phyloP scores from a whole-genome alignment of 2,329 filamentous ascomycete species.

The Hypoxylon sp. region DNA sequence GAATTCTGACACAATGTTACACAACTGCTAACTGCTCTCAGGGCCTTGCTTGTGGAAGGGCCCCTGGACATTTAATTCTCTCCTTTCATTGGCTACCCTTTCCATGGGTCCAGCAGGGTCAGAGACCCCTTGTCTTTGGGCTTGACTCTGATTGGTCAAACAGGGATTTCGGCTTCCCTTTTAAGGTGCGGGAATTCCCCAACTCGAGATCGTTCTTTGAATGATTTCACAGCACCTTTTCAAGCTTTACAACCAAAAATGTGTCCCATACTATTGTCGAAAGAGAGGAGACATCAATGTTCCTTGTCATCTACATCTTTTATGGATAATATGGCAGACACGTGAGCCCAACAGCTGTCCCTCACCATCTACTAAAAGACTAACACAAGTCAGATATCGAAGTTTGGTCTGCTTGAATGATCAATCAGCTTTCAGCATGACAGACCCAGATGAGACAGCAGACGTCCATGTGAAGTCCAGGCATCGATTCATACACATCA shows the following conservation, averaged over 20 bases:
- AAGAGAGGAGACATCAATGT: not conserved
- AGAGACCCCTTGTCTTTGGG: not conserved
- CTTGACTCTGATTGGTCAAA: slow-evolving; percentile 23
- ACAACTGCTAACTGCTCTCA: too few relatives aligned
- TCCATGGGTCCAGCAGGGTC: slow-evolving; percentile 17
- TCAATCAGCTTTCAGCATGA: slow-evolving; percentile 15
- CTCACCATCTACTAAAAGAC: not conserved
- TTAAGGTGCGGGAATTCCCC: slow-evolving; percentile 39
- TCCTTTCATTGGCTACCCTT: slow-evolving; percentile 32
- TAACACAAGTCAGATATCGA: slow-evolving; percentile 4
- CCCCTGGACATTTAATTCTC: not conserved
- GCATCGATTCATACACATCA: not conserved
- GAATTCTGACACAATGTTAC: not conserved
- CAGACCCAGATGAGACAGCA: not conserved
- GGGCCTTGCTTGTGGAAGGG: not conserved
- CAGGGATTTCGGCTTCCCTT: slow-evolving; percentile 8
- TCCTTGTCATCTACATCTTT: not conserved
- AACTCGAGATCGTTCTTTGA: slow-evolving; percentile 4
- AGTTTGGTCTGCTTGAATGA: slow-evolving; percentile 3
- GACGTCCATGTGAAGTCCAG: not conserved
- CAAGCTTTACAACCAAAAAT: not conserved
- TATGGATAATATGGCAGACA: not conserved
- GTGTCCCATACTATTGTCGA: not conserved
- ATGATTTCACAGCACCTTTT: not conserved
- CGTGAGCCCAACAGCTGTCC: not conserved